These are phyloP conservation scores for Saitozyma sp. DNA, from an alignment of 768 basidiomycete species.

Conservation along the genomic window DNA sequence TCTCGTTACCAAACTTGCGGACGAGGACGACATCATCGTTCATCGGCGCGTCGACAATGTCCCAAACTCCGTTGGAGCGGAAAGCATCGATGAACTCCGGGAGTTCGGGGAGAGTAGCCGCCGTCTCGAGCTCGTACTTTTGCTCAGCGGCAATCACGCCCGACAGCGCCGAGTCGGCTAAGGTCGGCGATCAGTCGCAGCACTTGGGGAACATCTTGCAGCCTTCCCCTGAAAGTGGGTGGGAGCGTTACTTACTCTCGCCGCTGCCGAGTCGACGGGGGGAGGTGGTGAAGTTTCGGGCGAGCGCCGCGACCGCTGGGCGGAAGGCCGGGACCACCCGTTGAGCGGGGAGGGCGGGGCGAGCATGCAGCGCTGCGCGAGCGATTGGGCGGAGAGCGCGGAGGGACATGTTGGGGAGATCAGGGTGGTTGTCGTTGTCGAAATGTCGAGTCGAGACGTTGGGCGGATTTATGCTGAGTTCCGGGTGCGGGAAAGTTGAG, in stretches of 20 bases:
- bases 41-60: conserved; percentile 69
- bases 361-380: conserved; percentile 15
- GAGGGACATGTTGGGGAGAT: conserved; percentile 17
- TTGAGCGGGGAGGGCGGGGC: conserved; percentile 7
- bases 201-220: background rate
- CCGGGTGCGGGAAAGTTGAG: too few species aligned
- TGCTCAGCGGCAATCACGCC: conserved; percentile 76
- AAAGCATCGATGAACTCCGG: conserved; percentile 81
- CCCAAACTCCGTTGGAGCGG: conserved; percentile 73
- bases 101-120: conserved; percentile 48
- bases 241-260: conserved; percentile 30
- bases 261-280: conserved; percentile 37
- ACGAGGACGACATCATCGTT: conserved; percentile 77
- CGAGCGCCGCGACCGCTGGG: conserved; percentile 7
- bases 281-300: conserved; percentile 30
- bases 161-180: conserved; percentile 62
- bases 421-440: background rate
- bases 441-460: too few species aligned
- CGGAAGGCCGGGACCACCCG: conserved; percentile 4
- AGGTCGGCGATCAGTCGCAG: background rate
- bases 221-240: background rate
- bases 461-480: too few species aligned
- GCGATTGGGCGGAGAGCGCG: conserved; percentile 16
- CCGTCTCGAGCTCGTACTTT: conserved; percentile 74
- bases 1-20: conserved; percentile 88